Percentiles rank a stretch among this genome's conserved stretches.
Evolutionary conservation across 257 asterid genomes (phyloP).

Genomic region (Solanum appendiculatum): DNA sequence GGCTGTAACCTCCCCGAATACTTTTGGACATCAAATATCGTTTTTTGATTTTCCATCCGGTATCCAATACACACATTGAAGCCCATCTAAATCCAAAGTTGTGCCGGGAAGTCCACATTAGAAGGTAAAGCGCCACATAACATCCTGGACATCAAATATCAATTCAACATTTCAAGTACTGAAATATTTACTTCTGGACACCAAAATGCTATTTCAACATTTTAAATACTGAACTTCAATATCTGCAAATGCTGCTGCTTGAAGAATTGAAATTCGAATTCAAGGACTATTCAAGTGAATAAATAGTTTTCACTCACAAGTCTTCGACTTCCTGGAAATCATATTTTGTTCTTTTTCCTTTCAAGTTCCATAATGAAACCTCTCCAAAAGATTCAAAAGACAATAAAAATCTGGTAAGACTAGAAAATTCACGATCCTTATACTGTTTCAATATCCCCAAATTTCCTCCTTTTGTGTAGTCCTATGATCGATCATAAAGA

Average conservation of each 20-base stretch:
- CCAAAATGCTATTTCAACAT: not conserved
- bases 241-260: not conserved
- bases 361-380: not conserved
- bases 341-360: not conserved
- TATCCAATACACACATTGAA: not conserved
- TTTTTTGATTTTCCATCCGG: no score
- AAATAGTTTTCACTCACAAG: not conserved
- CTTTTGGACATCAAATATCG: not conserved
- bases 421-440: not conserved
- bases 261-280: not conserved
- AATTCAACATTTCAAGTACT: not conserved
- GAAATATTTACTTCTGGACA: not conserved
- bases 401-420: not conserved
- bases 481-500: not conserved
- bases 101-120: rapidly evolving
- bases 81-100: rapidly evolving
- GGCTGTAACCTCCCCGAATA: not conserved
- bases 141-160: not conserved
- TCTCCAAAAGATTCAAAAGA: not conserved
- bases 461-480: not conserved
- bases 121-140: no score
- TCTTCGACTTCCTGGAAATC: not conserved
- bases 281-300: not conserved
- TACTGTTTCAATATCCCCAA: not conserved
- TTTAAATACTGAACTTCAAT: not conserved